A percentile compares a stretch with the other conserved stretches of the same genome.
Conservation (phyloP, 345 rosid species). For the Linum usitatissimum region DNA sequence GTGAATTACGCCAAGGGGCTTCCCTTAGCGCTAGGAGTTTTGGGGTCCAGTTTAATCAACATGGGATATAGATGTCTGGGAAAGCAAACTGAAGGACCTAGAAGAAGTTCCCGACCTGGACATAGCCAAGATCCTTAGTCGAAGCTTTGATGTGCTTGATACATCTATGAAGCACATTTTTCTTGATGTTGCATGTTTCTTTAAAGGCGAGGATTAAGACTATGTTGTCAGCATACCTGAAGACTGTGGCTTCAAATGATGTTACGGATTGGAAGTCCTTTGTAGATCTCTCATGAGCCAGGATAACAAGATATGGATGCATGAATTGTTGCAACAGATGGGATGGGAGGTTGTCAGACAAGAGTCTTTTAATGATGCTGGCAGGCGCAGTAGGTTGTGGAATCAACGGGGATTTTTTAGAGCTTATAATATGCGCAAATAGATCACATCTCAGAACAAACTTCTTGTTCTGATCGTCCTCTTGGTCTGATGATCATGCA, state of each 20-base stretch:
- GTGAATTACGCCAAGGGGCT: constrained; percentile 1
- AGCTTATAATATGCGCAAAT: no score
- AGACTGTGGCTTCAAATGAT: background rate
- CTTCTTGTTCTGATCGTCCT: no score
- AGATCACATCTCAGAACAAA: no score
- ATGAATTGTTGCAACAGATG: constrained; percentile 1
- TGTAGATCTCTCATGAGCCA: background rate
- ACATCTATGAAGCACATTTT: background rate
- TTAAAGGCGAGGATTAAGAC: constrained; percentile 6
- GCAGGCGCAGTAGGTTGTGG: background rate
- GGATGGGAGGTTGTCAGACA: constrained; percentile 5
- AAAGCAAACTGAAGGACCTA: background rate
- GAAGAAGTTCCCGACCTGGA: background rate
- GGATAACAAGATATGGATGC: constrained; percentile 3
- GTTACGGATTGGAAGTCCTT: background rate
- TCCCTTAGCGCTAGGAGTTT: constrained; percentile 4
- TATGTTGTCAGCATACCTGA: background rate
- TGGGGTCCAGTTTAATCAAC: background rate
- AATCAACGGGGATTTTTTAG: background rate
- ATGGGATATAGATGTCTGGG: background rate
- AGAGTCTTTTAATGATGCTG: background rate
- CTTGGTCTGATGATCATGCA: no score
- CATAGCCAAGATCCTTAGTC: constrained; percentile 1
- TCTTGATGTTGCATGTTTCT: constrained; percentile 1
- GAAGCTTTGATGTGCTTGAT: constrained; percentile 10